These are phyloP conservation scores for Artomyces pyxidatus DNA, from an alignment of 768 basidiomycete species.

Conservation along the genomic window DNA sequence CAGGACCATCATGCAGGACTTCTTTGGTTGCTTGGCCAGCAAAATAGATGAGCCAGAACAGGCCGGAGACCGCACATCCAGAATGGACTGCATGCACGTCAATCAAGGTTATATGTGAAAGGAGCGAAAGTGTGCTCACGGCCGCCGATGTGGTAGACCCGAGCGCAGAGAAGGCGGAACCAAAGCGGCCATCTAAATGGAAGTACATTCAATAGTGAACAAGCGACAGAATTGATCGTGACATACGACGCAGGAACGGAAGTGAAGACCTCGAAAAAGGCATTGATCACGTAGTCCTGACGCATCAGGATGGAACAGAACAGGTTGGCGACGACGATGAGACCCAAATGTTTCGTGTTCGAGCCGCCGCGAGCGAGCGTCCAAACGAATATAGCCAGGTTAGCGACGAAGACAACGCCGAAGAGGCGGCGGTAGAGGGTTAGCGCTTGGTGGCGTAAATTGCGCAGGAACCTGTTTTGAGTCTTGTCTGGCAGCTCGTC, in stretches of 20 bases:
- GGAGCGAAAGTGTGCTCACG: constrained; percentile 18
- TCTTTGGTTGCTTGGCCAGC: constrained; percentile 46
- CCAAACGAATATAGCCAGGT: constrained; percentile 40
- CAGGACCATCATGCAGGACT: constrained; percentile 29
- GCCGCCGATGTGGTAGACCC: constrained; percentile 54
- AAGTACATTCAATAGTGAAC: constrained; percentile 2
- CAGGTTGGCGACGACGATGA: constrained; percentile 36
- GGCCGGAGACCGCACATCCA: constrained; percentile 46
- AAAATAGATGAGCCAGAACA: constrained; percentile 45
- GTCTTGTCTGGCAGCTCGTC: constrained; percentile 43
- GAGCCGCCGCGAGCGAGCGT: constrained; percentile 27
- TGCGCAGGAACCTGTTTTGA: constrained; percentile 39
- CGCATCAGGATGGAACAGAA: constrained; percentile 35
- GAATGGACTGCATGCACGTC: constrained; percentile 32
- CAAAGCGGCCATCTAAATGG: constrained; percentile 43
- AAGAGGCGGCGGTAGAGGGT: constrained; percentile 49
- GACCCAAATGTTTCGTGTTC: constrained; percentile 25
- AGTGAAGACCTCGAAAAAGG: constrained; percentile 45
- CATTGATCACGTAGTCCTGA: constrained; percentile 51
- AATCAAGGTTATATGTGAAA: neutral
- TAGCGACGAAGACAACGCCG: constrained; percentile 41
- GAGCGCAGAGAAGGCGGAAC: constrained; percentile 44
- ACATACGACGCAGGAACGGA: constrained; percentile 41
- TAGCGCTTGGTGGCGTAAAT: constrained; percentile 47
- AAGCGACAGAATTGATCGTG: neutral